These are phyloP conservation scores for Blepharisma undulans DNA, from an alignment of 169 alveolate species.

Conservation along the genomic window DNA sequence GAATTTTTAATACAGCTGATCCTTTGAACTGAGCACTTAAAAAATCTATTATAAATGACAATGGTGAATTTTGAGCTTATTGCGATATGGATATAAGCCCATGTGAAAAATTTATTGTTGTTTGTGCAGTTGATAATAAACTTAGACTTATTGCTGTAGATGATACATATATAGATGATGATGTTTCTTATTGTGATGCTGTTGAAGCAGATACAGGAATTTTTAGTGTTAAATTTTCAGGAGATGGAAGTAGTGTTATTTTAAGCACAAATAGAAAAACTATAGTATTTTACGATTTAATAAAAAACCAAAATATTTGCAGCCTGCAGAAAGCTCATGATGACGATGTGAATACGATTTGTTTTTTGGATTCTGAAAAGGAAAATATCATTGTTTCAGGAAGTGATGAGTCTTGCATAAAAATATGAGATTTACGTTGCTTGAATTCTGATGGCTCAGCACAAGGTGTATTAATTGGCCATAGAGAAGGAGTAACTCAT, in stretches of 20 bases:
- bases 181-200: background rate
- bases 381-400: constrained; percentile 66
- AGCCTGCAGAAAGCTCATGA: constrained; percentile 50
- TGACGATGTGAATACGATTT: constrained; percentile 69
- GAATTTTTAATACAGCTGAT: constrained; percentile 30
- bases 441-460: constrained; percentile 38
- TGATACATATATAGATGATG: background rate
- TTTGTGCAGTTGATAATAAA: constrained; percentile 33
- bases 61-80: constrained; percentile 55
- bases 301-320: constrained; percentile 16
- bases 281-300: constrained; percentile 53
- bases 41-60: constrained; percentile 22
- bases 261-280: constrained; percentile 48
- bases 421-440: constrained; percentile 64
- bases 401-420: constrained; percentile 63
- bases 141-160: background rate
- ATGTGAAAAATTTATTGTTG: constrained; percentile 53
- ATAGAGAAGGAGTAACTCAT: constrained; percentile 68
- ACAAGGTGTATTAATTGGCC: constrained; percentile 66
- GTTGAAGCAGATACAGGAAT: constrained; percentile 44
- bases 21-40: constrained; percentile 42
- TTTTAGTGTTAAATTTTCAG: constrained; percentile 62
- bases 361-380: constrained; percentile 53
- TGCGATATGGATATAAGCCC: constrained; percentile 63
- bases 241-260: constrained; percentile 58